phyloP scores from a whole-genome alignment of 768 basidiomycete genomes.

The Rubroboletus pulcherrimus region DNA sequence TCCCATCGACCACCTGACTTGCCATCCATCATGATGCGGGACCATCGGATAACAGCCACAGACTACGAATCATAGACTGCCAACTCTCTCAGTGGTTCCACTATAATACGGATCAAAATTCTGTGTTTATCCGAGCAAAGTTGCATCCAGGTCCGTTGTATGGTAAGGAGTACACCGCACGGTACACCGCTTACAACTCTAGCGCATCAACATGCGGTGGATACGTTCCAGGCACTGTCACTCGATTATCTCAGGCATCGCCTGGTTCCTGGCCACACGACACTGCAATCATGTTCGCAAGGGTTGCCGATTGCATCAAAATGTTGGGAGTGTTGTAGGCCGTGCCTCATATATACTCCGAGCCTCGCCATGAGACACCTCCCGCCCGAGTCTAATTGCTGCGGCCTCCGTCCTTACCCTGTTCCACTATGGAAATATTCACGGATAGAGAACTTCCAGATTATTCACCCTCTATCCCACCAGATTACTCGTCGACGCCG shows the following conservation, averaged over 20 bases:
- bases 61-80: background rate
- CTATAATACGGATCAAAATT: background rate
- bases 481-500: slow-evolving; percentile 56
- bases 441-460: slow-evolving; percentile 35
- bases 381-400: background rate
- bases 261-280: slow-evolving; percentile 12
- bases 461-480: slow-evolving; percentile 55
- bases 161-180: slow-evolving; percentile 3
- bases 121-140: slow-evolving; percentile 1
- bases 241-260: slow-evolving; percentile 10
- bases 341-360: slow-evolving; percentile 23
- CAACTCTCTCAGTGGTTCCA: background rate
- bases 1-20: background rate
- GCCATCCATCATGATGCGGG: background rate
- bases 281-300: slow-evolving; percentile 10
- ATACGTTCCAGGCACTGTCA: slow-evolving; percentile 11
- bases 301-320: slow-evolving; percentile 4
- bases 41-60: background rate
- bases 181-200: background rate
- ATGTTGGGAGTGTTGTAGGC: slow-evolving; percentile 2
- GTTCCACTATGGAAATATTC: slow-evolving; percentile 13
- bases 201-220: slow-evolving; percentile 2
- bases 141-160: background rate
- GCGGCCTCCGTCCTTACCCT: background rate
- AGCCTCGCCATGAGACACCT: background rate